These are phyloP conservation scores for Fusarium continuum DNA, from an alignment of 2,329 filamentous ascomycete species.

Conservation along the genomic window DNA sequence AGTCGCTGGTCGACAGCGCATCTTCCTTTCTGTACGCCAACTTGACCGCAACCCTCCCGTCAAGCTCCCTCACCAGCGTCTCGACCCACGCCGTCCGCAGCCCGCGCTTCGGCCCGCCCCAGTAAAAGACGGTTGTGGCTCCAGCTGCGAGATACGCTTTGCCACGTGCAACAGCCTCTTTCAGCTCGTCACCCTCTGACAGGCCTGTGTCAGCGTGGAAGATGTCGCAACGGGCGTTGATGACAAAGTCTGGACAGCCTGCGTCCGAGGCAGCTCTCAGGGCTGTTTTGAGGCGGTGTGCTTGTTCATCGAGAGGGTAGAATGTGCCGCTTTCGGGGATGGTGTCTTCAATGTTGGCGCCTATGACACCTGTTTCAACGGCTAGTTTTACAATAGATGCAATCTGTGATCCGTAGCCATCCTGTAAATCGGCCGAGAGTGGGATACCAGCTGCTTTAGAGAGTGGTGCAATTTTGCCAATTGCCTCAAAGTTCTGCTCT, in stretches of 20 bases:
- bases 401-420: constrained; percentile 63
- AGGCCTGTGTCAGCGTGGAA: constrained; percentile 49
- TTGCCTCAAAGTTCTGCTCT: constrained; percentile 59
- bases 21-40: constrained; percentile 47
- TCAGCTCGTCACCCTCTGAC: constrained; percentile 49
- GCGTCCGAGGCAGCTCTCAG: constrained; percentile 54
- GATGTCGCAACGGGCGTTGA: constrained; percentile 68
- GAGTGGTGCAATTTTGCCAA: constrained; percentile 55
- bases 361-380: constrained; percentile 62
- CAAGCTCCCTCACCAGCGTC: constrained; percentile 57
- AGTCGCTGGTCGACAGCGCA: constrained; percentile 54
- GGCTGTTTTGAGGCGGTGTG: constrained; percentile 55
- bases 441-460: constrained; percentile 55
- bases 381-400: constrained; percentile 55
- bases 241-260: constrained; percentile 63
- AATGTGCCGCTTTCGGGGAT: constrained; percentile 48
- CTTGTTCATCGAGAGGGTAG: constrained; percentile 56
- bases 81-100: constrained; percentile 57
- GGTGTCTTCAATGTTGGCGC: constrained; percentile 68
- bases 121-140: constrained; percentile 68
- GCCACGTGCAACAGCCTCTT: constrained; percentile 62
- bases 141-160: constrained; percentile 66
- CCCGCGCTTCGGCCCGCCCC: constrained; percentile 59
- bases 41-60: constrained; percentile 60
- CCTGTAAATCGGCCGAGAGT: constrained; percentile 67